These are phyloP conservation scores for Candida hungchunana DNA, from an alignment of 805 yeast species.

Conservation along the genomic window DNA sequence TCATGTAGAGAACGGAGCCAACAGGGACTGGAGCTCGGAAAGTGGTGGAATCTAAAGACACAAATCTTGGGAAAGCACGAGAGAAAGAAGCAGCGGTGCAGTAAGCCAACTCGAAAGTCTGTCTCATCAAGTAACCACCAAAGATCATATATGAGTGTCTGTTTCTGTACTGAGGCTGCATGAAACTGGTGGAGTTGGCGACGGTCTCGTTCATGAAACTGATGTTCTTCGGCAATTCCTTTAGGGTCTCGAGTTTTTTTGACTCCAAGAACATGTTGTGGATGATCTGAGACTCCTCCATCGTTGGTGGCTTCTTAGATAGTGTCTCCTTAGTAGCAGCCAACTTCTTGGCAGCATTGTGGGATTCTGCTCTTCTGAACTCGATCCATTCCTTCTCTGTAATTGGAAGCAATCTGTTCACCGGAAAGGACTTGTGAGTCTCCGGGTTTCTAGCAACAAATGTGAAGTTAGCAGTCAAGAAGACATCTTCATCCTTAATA, in stretches of 20 bases:
- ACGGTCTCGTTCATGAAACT: slow-evolving; percentile 68
- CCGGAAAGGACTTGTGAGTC: slow-evolving; percentile 85
- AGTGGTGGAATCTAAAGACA: slow-evolving; percentile 85
- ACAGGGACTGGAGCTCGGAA: slow-evolving; percentile 95
- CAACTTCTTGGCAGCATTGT: slow-evolving; percentile 79
- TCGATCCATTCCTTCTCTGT: slow-evolving; percentile 76
- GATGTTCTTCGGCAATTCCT: slow-evolving; percentile 43
- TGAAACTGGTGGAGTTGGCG: slow-evolving; percentile 72
- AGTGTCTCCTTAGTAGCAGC: slow-evolving; percentile 63
- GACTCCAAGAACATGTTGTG: slow-evolving; percentile 71
- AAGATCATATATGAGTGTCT: slow-evolving; percentile 92
- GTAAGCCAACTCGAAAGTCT: slow-evolving; percentile 89
- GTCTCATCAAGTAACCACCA: slow-evolving; percentile 91
- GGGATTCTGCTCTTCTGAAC: slow-evolving; percentile 83
- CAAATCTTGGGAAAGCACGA: slow-evolving; percentile 80
- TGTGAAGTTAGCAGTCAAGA: slow-evolving; percentile 86
- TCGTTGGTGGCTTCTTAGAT: slow-evolving; percentile 66
- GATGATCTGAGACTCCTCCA: slow-evolving; percentile 66
- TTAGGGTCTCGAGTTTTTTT: slow-evolving; percentile 32
- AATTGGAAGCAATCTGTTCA: slow-evolving; percentile 74
- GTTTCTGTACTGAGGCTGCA: slow-evolving; percentile 97
- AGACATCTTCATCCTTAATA: slow-evolving; percentile 63
- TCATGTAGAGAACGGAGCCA: slow-evolving; percentile 81
- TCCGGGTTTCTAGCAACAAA: slow-evolving; percentile 94
- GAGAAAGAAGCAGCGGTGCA: slow-evolving; percentile 90